These are phyloP conservation scores for Cenchrus fungigraminus DNA, from an alignment of 176 grass and related monocot species.

Conservation along the genomic window DNA sequence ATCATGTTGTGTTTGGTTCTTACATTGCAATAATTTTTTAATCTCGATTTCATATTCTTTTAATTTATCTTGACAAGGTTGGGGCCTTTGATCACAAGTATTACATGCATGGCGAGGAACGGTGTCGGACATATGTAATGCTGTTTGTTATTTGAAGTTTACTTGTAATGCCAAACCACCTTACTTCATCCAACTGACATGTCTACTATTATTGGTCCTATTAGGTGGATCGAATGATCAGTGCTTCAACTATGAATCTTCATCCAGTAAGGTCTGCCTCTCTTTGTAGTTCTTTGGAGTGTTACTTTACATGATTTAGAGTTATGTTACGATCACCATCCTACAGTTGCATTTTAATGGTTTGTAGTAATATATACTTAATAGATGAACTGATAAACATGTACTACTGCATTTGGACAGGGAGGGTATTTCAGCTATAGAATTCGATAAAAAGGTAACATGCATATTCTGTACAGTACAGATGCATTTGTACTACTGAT, in stretches of 20 bases:
- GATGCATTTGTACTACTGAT: constrained; percentile 18
- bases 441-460: constrained; percentile 90
- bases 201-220: constrained; percentile 35
- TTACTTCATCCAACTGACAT: constrained; percentile 24
- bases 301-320: constrained; percentile 15
- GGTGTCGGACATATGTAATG: constrained; percentile 73
- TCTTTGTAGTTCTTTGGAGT: constrained; percentile 2
- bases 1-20: constrained; percentile 16
- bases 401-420: constrained; percentile 58
- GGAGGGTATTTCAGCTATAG: constrained; percentile 70
- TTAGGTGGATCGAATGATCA: constrained; percentile 52
- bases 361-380: constrained; percentile 7
- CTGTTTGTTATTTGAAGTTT: constrained; percentile 14
- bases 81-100: constrained; percentile 68
- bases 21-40: constrained; percentile 3
- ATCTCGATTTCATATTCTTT: constrained; percentile 24
- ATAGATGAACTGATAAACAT: constrained; percentile 28
- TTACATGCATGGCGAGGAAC: constrained; percentile 39
- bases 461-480: constrained; percentile 13
- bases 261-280: constrained; percentile 49
- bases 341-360: constrained; percentile 4
- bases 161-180: background rate
- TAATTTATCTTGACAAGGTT: constrained; percentile 46
- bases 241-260: constrained; percentile 37
- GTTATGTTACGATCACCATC: constrained; percentile 1